Evolutionary conservation across 2,329 filamentous ascomycete genomes (phyloP).

Genomic region (Penicillium palitans): DNA sequence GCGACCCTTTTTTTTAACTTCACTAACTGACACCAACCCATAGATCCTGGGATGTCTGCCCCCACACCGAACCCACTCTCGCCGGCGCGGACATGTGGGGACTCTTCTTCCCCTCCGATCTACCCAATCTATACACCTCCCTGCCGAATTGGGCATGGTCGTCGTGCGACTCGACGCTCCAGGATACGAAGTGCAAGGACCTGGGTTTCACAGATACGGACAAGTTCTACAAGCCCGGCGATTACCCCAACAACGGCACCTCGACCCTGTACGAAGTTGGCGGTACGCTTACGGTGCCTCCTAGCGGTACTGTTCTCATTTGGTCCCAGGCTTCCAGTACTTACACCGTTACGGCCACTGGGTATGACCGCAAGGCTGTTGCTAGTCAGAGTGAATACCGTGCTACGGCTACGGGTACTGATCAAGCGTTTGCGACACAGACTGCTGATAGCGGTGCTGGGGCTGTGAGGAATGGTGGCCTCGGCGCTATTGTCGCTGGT

Average conservation of each 20-base stretch:
- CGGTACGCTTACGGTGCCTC: conserved; percentile 36
- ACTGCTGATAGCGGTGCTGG: conserved; percentile 10
- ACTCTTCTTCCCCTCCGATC: conserved; percentile 23
- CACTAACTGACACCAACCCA: background rate
- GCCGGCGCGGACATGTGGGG: conserved; percentile 23
- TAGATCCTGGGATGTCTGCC: conserved; percentile 36
- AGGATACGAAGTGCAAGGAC: conserved; percentile 21
- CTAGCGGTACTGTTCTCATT: conserved; percentile 37
- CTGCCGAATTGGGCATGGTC: conserved; percentile 23
- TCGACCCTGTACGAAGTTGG: conserved; percentile 32
- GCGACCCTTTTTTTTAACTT: no score
- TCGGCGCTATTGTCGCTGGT: conserved; percentile 9
- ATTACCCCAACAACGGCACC: conserved; percentile 31
- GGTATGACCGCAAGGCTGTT: conserved; percentile 26
- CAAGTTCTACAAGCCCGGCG: conserved; percentile 26
- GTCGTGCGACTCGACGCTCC: conserved; percentile 20
- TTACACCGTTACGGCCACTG: conserved; percentile 41
- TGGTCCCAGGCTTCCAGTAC: conserved; percentile 37
- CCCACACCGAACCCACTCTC: conserved; percentile 29
- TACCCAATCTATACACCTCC: conserved; percentile 21
- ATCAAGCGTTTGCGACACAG: conserved; percentile 8
- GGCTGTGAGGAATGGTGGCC: background rate
- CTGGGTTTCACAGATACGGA: conserved; percentile 22
- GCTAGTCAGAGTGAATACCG: conserved; percentile 17
- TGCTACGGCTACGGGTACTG: conserved; percentile 19